phyloP scores from a whole-genome alignment of 768 basidiomycete genomes.

The Pleurotus pulmonarius region DNA sequence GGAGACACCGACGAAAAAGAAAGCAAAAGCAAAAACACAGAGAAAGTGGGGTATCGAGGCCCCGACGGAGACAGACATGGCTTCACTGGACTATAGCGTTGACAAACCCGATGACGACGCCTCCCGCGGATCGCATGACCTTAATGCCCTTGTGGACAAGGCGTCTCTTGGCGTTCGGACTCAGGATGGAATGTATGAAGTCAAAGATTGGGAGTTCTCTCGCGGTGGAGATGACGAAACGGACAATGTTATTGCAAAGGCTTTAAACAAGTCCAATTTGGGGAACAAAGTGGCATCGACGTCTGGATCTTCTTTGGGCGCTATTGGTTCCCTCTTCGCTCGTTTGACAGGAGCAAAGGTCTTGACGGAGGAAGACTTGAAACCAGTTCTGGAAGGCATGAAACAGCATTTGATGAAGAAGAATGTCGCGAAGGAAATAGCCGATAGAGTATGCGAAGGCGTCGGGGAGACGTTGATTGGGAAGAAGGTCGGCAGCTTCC shows the following conservation, averaged over 20 bases:
- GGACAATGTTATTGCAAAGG: slow-evolving; percentile 55
- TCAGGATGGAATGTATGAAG: slow-evolving; percentile 62
- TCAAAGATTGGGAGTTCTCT: slow-evolving; percentile 79
- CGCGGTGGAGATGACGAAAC: slow-evolving; percentile 31
- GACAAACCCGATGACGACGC: slow-evolving; percentile 43
- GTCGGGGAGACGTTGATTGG: slow-evolving; percentile 90
- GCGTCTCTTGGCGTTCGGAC: slow-evolving; percentile 75
- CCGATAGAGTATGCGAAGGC: slow-evolving; percentile 91
- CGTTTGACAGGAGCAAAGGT: slow-evolving; percentile 83
- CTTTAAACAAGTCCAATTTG: slow-evolving; percentile 41
- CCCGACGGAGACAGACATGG: slow-evolving; percentile 87
- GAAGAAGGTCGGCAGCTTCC: slow-evolving; percentile 86
- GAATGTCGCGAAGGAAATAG: slow-evolving; percentile 95
- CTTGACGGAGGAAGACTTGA: slow-evolving; percentile 77
- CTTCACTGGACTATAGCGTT: slow-evolving; percentile 81
- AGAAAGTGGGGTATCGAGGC: slow-evolving; percentile 91
- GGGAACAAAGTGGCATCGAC: slow-evolving; percentile 29
- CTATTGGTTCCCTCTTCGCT: slow-evolving; percentile 77
- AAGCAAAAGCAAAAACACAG: slow-evolving; percentile 64
- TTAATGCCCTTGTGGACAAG: slow-evolving; percentile 63
- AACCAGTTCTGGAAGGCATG: slow-evolving; percentile 89
- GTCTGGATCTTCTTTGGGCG: slow-evolving; percentile 43
- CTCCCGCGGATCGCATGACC: slow-evolving; percentile 38
- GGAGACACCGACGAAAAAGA: slow-evolving; percentile 58
- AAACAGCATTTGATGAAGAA: slow-evolving; percentile 98